Base-by-base conservation (phyloP, 1,284 basidiomycete genomes). In the Tylopilus orsonianus region DNA sequence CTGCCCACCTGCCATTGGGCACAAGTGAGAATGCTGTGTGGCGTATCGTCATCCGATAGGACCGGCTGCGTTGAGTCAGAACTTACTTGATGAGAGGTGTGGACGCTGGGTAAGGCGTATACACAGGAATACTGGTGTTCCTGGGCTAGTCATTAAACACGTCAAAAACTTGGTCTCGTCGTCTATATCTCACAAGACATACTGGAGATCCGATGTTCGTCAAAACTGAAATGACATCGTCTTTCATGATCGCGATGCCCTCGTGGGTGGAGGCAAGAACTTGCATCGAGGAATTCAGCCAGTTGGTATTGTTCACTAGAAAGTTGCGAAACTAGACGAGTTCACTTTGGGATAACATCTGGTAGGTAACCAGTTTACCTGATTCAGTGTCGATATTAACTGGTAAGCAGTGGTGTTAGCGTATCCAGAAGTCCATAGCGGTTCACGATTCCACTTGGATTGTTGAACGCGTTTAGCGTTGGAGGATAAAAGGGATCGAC, bases 201-300 rank as follows among this genome's bases (percentile, higher is more conserved):
- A 87, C 83, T 14, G 85, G 83, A 50, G 83, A 85, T 18, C 85
- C 86, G 54, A 90, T 81, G 67, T 88, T 92, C 16, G 89, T 93
- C 56, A 90, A 58, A 26, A 90, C 72, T 12, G 81, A 77, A 44
- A 92, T 69, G 6, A 90, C 73, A 19, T 78, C 71, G 9, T 88
- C 90, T 62, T 90, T 91, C 64, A 80, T 76, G 54, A 92, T 74
- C 5, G 81, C 85, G 16, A 93, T 71, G 39, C 84, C 83, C 52
- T 79, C 69, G 10, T 71, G 60, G 30, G 79, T 79, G n/a, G 72
- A 64, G 13, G 78, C 74, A 19, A 92, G 66, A 23, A 92, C 76
- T 53, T 81, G 63, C 26, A 79, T 74, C 30, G 73, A 68, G 40
- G 80, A 74, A 27, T 77, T 73, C 8, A 81, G 65, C 83, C 87